A percentile compares a stretch with the other conserved stretches of the same genome.
Conservation (phyloP, 345 rosid species). For the Brassica nigra region DNA sequence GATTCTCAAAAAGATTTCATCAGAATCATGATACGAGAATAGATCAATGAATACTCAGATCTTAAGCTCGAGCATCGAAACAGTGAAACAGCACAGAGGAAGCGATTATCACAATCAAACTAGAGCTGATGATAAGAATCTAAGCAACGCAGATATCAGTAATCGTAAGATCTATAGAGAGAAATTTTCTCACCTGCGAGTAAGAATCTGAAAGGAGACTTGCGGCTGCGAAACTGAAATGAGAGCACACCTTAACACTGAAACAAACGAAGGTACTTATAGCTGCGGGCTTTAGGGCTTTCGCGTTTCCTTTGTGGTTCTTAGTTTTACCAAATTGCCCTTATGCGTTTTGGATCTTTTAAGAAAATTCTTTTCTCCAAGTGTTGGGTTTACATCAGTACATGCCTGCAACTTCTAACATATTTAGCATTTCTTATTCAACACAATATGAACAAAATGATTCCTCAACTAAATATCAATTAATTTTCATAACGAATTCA, state of each 20-base stretch:
- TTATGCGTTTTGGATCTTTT: background rate
- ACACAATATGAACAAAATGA: background rate
- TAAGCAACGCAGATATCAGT: background rate
- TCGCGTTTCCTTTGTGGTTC: background rate
- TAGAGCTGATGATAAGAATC: background rate
- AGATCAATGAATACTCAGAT: constrained; percentile 15
- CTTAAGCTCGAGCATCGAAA: background rate
- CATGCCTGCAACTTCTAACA: background rate
- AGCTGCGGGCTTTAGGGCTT: constrained; percentile 31
- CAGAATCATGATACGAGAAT: background rate
- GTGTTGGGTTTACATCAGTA: background rate
- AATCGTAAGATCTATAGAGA: background rate
- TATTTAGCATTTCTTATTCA: background rate
- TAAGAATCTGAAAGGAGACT: constrained; percentile 15
- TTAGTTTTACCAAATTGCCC: constrained; percentile 23
- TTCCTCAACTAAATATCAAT: background rate
- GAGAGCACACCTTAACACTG: background rate
- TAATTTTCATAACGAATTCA: background rate
- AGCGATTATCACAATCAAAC: background rate
- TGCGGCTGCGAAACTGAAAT: constrained; percentile 24
- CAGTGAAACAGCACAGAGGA: background rate
- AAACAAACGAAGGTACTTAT: constrained; percentile 10
- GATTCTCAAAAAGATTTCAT: background rate
- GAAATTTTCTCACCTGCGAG: constrained; percentile 26
- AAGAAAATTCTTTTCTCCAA: background rate